Conservation (phyloP, 2,329 filamentous ascomycete genomes). For the Coccinonectria pachysandricola region DNA sequence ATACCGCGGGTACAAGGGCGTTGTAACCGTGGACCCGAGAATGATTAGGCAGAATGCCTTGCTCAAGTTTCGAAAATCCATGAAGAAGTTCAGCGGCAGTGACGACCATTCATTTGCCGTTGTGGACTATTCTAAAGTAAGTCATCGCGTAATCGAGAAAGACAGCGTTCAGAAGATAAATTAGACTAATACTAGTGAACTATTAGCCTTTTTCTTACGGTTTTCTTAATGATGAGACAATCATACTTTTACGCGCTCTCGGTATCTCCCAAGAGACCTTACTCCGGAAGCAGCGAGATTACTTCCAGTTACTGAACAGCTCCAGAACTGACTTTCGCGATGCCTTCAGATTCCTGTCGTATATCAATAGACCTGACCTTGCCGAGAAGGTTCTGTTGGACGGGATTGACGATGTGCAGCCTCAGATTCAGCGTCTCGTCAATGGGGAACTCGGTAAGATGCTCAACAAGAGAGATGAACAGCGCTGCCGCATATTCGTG, state of each 20-base stretch:
- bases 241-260: too few species aligned
- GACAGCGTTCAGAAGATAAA: constrained; percentile 26
- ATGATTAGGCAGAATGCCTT: constrained; percentile 11
- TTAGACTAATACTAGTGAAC: too few species aligned
- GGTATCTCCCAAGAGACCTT: too few species aligned
- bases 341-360: too few species aligned
- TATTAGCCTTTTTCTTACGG: too few species aligned
- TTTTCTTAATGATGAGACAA: constrained; percentile 31
- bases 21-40: constrained; percentile 26
- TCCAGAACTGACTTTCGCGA: too few species aligned
- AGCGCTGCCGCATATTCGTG: constrained; percentile 27
- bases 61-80: constrained; percentile 24
- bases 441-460: constrained; percentile 26
- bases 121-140: constrained; percentile 30
- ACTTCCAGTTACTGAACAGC: too few species aligned
- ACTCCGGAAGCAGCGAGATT: constrained; percentile 24
- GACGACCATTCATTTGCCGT: constrained; percentile 27
- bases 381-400: too few species aligned
- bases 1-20: constrained; percentile 33
- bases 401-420: too few species aligned
- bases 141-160: constrained; percentile 8
- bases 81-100: constrained; percentile 31
- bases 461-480: constrained; percentile 23
- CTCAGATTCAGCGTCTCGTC: too few species aligned
- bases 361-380: too few species aligned